A percentile compares a stretch with the other conserved stretches of the same genome.
Conservation (phyloP, 768 basidiomycete species). For the Trametes punicea region DNA sequence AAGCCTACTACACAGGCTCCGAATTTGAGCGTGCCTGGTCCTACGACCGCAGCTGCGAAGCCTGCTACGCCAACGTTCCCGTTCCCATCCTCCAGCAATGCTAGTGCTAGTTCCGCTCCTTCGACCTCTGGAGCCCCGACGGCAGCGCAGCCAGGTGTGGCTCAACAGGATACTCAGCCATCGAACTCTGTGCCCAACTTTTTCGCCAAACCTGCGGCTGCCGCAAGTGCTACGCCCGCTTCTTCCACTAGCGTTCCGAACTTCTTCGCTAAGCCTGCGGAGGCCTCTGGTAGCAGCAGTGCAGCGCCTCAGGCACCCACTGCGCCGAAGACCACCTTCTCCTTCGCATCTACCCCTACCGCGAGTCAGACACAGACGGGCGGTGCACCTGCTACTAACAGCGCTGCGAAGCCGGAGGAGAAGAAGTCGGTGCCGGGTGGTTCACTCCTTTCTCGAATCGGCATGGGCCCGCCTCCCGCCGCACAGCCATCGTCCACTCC, state of each 20-base stretch:
- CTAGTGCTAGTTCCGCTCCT: slow-evolving; percentile 23
- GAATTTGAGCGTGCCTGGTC: background rate
- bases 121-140: background rate
- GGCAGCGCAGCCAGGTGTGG: background rate
- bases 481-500: background rate
- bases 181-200: slow-evolving; percentile 29
- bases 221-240: slow-evolving; percentile 5
- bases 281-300: slow-evolving; percentile 4
- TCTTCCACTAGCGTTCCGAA: slow-evolving; percentile 23
- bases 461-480: slow-evolving; percentile 10
- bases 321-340: slow-evolving; percentile 12
- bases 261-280: slow-evolving; percentile 31
- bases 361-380: background rate
- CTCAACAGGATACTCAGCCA: slow-evolving; percentile 4
- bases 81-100: background rate
- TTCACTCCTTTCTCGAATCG: slow-evolving; percentile 18
- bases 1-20: slow-evolving; percentile 22
- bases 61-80: slow-evolving; percentile 2
- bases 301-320: slow-evolving; percentile 9
- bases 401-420: background rate
- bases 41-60: slow-evolving; percentile 16
- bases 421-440: background rate
- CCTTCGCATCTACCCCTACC: slow-evolving; percentile 1
- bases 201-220: slow-evolving; percentile 30
- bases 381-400: background rate